Conservation (phyloP, 2,329 filamentous ascomycete species). For the Malbranchea cinnamomea region DNA sequence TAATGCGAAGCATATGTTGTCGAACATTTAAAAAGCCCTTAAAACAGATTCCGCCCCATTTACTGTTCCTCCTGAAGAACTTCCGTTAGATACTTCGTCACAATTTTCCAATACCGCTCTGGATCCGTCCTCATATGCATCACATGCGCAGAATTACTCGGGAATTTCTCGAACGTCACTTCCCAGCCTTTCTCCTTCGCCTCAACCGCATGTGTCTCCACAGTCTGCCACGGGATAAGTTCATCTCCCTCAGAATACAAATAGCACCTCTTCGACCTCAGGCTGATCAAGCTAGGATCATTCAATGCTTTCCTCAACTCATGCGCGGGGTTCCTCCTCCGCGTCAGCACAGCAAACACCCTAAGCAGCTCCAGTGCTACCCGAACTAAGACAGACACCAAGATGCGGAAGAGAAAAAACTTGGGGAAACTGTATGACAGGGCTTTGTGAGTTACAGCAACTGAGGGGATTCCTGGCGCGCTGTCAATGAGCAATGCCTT, state of each 20-base stretch:
- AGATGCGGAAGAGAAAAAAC: conserved; percentile 16
- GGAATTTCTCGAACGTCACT: conserved; percentile 23
- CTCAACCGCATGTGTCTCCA: conserved; percentile 22
- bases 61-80: neutral
- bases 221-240: conserved; percentile 21
- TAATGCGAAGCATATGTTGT: too few relatives aligned
- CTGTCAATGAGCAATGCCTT: conserved; percentile 32
- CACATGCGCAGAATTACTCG: conserved; percentile 25
- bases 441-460: conserved; percentile 16
- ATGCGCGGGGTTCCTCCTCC: conserved; percentile 15
- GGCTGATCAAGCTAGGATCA: conserved; percentile 12
- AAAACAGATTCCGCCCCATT: neutral
- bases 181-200: conserved; percentile 18
- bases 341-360: conserved; percentile 10
- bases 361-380: conserved; percentile 12
- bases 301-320: conserved; percentile 18
- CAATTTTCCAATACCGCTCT: conserved; percentile 25
- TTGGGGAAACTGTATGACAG: conserved; percentile 23
- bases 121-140: conserved; percentile 25
- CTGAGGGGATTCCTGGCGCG: conserved; percentile 25
- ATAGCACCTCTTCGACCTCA: conserved; percentile 19
- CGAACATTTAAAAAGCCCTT: too few relatives aligned
- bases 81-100: conserved; percentile 11
- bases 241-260: conserved; percentile 27
- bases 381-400: conserved; percentile 16